These are phyloP conservation scores for Ceratobasidium sp. DNA, from an alignment of 1,284 basidiomycete species.

Conservation along the genomic window DNA sequence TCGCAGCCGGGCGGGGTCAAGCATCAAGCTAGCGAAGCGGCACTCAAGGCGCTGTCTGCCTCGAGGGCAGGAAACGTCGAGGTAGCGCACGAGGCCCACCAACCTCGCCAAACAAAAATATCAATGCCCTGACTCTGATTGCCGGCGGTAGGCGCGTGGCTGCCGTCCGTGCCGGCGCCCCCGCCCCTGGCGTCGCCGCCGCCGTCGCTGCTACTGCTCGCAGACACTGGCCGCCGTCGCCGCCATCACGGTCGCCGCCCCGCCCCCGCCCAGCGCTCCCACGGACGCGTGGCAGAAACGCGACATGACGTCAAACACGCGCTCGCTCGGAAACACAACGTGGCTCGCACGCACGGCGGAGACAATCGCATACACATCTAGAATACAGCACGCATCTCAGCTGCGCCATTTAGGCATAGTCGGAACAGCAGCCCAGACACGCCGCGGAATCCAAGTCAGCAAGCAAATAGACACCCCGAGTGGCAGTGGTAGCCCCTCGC, in stretches of 20 bases:
- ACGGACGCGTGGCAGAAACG: constrained; percentile 33
- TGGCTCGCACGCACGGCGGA: constrained; percentile 7
- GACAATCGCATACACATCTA: constrained; percentile 21
- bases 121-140: constrained; percentile 56
- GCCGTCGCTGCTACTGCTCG: too few relatives aligned
- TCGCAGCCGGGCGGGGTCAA: constrained; percentile 18
- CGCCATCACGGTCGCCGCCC: neutral
- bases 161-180: neutral
- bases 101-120: constrained; percentile 55
- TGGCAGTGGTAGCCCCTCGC: constrained; percentile 21
- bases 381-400: constrained; percentile 9
- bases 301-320: constrained; percentile 39
- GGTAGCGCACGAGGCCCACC: constrained; percentile 25
- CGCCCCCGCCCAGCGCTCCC: constrained; percentile 16
- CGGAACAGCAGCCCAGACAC: constrained; percentile 32
- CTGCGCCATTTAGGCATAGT: constrained; percentile 29
- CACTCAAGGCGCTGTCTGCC: constrained; percentile 32
- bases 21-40: constrained; percentile 27
- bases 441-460: constrained; percentile 10
- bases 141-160: constrained; percentile 1
- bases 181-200: too few relatives aligned
- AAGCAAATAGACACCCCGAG: constrained; percentile 23
- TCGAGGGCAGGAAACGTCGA: constrained; percentile 22
- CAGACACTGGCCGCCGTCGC: neutral
- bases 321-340: constrained; percentile 17